These are phyloP conservation scores for Rhizopogon sp. DNA, from an alignment of 768 basidiomycete genomes.

Conservation along the genomic window DNA sequence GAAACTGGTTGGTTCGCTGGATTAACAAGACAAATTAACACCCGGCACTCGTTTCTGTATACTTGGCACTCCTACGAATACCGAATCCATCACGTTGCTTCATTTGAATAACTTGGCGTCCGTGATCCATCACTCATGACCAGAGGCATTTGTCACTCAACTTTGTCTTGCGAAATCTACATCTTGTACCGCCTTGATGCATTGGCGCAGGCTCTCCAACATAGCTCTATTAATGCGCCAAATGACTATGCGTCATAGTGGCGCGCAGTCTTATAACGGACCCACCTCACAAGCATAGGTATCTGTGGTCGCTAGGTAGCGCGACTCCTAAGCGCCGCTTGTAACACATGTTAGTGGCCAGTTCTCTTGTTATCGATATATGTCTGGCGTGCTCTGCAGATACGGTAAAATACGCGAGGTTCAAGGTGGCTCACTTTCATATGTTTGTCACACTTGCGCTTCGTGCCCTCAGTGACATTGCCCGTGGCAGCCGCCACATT, in stretches of 20 bases:
- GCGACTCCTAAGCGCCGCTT: too few species aligned
- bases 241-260: too few species aligned
- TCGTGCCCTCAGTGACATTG: too few species aligned
- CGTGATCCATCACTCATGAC: too few species aligned
- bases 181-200: too few species aligned
- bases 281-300: too few species aligned
- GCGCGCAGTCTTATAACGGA: too few species aligned
- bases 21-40: not conserved
- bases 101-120: not conserved
- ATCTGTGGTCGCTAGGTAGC: too few species aligned
- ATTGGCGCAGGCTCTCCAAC: too few species aligned
- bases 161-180: too few species aligned
- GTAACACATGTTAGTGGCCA: not conserved
- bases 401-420: not conserved
- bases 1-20: not conserved
- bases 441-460: not conserved
- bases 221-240: too few species aligned
- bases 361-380: not conserved
- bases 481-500: not conserved
- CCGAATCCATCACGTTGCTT: not conserved
- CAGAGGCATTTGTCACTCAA: too few species aligned
- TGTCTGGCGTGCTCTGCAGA: not conserved
- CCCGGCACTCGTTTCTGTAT: not conserved
- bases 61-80: not conserved
- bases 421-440: not conserved